Evolutionary conservation across 495 filamentous ascomycete species (phyloP).

Genomic region (Aspergillus leporis): DNA sequence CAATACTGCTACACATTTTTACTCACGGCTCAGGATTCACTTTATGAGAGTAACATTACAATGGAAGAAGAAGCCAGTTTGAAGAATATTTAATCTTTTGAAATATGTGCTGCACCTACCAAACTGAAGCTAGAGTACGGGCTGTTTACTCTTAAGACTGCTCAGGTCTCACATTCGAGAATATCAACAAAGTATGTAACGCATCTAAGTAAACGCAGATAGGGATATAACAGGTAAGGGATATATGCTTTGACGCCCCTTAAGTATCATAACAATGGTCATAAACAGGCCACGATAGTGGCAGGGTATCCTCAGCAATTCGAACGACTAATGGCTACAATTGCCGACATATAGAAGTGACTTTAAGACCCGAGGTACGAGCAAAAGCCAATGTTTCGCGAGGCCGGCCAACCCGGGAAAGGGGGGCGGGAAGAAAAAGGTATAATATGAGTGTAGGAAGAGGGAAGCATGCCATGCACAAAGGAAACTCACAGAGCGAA

Average conservation of each 20-base stretch:
- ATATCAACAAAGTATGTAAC: background rate
- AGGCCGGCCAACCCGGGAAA: background rate
- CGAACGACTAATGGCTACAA: slow-evolving; percentile 16
- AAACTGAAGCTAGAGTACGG: background rate
- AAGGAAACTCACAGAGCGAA: background rate
- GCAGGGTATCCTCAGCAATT: slow-evolving; percentile 29
- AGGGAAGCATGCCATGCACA: slow-evolving; percentile 1
- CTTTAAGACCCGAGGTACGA: slow-evolving; percentile 1
- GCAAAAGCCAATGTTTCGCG: background rate
- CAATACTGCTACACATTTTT: no score
- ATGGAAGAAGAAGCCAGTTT: no score
- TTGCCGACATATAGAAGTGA: background rate
- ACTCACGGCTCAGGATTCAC: no score
- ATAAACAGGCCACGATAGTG: slow-evolving; percentile 25
- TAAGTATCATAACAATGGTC: slow-evolving; percentile 22
- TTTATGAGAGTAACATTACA: no score
- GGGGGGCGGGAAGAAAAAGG: background rate
- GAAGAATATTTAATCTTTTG: background rate
- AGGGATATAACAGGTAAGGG: slow-evolving; percentile 1
- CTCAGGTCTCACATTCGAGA: background rate
- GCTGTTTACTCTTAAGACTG: background rate
- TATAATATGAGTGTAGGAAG: background rate
- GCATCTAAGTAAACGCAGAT: background rate
- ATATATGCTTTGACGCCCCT: background rate
- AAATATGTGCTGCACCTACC: background rate